Conservation (phyloP, 106 monocot genomes). For the Dioscorea zingiberensis region DNA sequence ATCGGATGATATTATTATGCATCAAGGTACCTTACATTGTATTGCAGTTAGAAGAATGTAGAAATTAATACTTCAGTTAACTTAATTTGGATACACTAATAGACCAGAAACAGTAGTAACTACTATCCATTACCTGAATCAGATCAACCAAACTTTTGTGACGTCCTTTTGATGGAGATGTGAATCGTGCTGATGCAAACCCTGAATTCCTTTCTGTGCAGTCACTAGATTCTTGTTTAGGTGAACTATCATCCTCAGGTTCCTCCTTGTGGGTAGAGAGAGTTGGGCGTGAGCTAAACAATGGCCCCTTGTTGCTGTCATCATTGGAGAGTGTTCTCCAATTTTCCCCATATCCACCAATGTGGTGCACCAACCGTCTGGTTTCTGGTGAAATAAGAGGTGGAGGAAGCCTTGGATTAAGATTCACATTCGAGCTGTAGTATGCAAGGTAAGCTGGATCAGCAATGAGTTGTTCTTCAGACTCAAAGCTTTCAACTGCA, state of each 20-base stretch:
- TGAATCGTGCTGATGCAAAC: conserved; percentile 14
- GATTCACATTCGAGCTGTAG: conserved; percentile 74
- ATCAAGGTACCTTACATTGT: too few species aligned
- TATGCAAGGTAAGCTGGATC: conserved; percentile 80
- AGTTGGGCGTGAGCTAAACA: conserved; percentile 28
- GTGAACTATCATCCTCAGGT: conserved; percentile 65
- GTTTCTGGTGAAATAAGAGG: conserved; percentile 65
- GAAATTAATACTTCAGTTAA: too few species aligned
- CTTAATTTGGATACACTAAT: too few species aligned
- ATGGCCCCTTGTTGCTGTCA: conserved; percentile 33
- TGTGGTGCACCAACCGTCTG: conserved; percentile 38
- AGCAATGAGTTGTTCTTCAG: conserved; percentile 70
- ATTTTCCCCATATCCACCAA: conserved; percentile 28
- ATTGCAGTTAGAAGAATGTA: too few species aligned
- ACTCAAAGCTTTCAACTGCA: conserved; percentile 24
- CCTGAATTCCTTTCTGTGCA: conserved; percentile 7
- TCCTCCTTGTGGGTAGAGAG: conserved; percentile 80
- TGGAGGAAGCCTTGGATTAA: conserved; percentile 92
- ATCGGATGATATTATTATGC: too few species aligned
- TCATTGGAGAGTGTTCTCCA: conserved; percentile 39
- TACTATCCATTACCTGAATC: conserved; percentile 39
- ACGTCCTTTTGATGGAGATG: conserved; percentile 25
- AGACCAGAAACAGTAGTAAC: too few species aligned
- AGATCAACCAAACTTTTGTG: conserved; percentile 58
- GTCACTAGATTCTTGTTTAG: conserved; percentile 22